Conservation (phyloP, 306 rosid genomes). For the Hippophae tibetana region DNA sequence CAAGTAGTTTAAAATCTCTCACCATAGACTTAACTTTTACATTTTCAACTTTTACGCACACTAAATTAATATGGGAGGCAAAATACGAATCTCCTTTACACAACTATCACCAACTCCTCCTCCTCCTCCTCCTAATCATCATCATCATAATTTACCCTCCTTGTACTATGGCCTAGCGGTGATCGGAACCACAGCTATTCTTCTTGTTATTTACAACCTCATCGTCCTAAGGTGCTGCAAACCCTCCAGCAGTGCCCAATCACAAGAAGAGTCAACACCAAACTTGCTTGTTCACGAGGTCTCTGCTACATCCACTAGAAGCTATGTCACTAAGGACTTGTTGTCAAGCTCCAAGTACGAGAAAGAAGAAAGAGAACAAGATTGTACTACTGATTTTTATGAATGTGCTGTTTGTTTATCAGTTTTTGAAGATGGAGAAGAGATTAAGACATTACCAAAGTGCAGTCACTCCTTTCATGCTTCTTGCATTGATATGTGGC, state of each 20-base stretch:
- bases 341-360: slow-evolving; percentile 66
- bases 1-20: background rate
- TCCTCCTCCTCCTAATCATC: slow-evolving; percentile 5
- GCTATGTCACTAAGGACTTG: slow-evolving; percentile 22
- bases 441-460: slow-evolving; percentile 55
- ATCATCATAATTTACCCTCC: slow-evolving; percentile 33
- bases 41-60: background rate
- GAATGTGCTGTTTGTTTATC: slow-evolving; percentile 80
- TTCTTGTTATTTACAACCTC: slow-evolving; percentile 60
- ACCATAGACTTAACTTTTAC: background rate
- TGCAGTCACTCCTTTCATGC: slow-evolving; percentile 78
- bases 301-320: slow-evolving; percentile 11
- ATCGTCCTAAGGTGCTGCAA: slow-evolving; percentile 41
- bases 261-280: background rate
- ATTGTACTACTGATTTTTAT: background rate
- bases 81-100: slow-evolving; percentile 9
- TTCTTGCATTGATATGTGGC: slow-evolving; percentile 87
- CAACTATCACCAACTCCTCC: slow-evolving; percentile 24
- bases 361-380: slow-evolving; percentile 31
- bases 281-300: background rate
- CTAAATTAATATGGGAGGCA: slow-evolving; percentile 21
- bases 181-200: slow-evolving; percentile 45
- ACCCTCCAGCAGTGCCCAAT: slow-evolving; percentile 1
- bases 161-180: slow-evolving; percentile 62
- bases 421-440: slow-evolving; percentile 83